A percentile compares a stretch with the other conserved stretches of the same genome.
phyloP scores from a whole-genome alignment of 2,329 filamentous ascomycete genomes.

The Fusarium lyarnte region DNA sequence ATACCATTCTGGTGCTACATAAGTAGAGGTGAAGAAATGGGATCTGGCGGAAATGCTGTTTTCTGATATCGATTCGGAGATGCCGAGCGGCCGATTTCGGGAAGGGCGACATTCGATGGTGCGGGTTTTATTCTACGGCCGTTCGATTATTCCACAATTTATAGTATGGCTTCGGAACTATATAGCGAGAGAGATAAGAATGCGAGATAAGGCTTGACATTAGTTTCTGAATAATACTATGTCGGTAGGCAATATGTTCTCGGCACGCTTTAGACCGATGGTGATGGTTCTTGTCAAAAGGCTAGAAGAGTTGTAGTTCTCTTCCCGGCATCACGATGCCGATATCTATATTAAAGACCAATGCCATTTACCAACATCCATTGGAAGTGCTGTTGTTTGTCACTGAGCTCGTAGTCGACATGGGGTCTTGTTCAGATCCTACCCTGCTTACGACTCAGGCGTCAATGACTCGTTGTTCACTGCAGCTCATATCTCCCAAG shows the following conservation, averaged over 20 bases:
- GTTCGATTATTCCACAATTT: neutral
- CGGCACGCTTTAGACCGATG: neutral
- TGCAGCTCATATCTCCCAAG: neutral
- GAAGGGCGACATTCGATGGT: neutral
- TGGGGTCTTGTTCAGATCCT: too few species aligned
- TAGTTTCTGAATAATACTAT: neutral
- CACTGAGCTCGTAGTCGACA: accelerated
- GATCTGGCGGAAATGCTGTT: neutral
- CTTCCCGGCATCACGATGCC: neutral
- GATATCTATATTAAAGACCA: neutral
- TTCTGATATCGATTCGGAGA: neutral
- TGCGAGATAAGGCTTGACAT: neutral
- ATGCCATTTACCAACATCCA: neutral
- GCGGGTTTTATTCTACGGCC: neutral
- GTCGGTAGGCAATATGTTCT: neutral
- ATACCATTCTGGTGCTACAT: neutral
- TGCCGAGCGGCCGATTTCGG: neutral
- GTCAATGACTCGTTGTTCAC: neutral
- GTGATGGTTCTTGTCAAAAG: neutral
- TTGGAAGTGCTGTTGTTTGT: accelerated
- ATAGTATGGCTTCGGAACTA: neutral
- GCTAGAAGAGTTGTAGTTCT: neutral
- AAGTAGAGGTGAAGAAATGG: neutral
- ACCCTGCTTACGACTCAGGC: neutral
- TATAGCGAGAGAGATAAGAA: neutral